Evolutionary conservation across 1,284 basidiomycete genomes (phyloP).

Genomic region (Ustilago trichophora): DNA sequence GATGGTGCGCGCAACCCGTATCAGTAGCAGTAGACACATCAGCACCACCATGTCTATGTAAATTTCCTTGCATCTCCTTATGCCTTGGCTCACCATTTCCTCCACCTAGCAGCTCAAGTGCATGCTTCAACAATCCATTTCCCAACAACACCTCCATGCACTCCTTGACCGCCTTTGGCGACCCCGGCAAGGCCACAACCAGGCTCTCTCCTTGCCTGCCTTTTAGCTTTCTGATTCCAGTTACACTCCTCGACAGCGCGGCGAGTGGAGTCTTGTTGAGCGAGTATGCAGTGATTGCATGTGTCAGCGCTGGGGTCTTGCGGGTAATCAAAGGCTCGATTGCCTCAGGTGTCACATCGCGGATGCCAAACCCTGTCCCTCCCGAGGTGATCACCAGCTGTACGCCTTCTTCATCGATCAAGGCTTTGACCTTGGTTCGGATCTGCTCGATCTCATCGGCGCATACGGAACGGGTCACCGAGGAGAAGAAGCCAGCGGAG

Average conservation of each 20-base stretch:
- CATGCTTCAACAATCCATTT: slow-evolving; percentile 72
- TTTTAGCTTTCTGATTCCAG: slow-evolving; percentile 71
- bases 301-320: slow-evolving; percentile 79
- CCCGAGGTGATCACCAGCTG: slow-evolving; percentile 75
- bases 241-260: slow-evolving; percentile 81
- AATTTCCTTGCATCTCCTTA: slow-evolving; percentile 30
- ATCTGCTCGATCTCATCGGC: slow-evolving; percentile 32
- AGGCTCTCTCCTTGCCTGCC: slow-evolving; percentile 70
- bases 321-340: slow-evolving; percentile 77
- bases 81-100: slow-evolving; percentile 76
- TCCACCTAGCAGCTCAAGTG: slow-evolving; percentile 78
- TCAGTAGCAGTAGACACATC: slow-evolving; percentile 14
- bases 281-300: slow-evolving; percentile 76
- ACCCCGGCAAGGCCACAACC: slow-evolving; percentile 82
- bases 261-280: slow-evolving; percentile 80
- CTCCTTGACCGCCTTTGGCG: slow-evolving; percentile 82
- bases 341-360: slow-evolving; percentile 84
- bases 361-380: slow-evolving; percentile 82
- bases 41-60: background rate
- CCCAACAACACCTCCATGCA: slow-evolving; percentile 75
- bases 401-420: slow-evolving; percentile 19
- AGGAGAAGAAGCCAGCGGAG: slow-evolving; percentile 11
- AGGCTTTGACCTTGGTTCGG: background rate
- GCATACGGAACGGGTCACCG: slow-evolving; percentile 13
- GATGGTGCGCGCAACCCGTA: slow-evolving; percentile 25